phyloP scores from a whole-genome alignment of 805 yeast genomes.

The Pichia ethanolica region DNA sequence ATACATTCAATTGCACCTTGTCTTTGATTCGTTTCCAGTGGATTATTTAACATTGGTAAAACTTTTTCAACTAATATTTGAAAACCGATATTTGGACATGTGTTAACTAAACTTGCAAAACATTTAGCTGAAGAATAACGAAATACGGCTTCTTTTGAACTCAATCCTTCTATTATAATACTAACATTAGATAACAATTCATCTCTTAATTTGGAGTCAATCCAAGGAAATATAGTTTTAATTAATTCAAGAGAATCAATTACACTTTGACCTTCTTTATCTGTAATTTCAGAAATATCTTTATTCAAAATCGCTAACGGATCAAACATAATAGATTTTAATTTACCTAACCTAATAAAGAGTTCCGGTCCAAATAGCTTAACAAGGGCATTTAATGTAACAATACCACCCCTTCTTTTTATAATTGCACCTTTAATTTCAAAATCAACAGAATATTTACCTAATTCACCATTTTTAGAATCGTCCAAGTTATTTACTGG shows the following conservation, averaged over 20 bases:
- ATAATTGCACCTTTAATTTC: constrained; percentile 67
- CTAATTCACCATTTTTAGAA: neutral
- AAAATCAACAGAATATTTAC: constrained; percentile 29
- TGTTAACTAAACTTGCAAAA: constrained; percentile 69
- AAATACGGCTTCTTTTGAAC: constrained; percentile 70
- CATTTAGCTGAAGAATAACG: constrained; percentile 89
- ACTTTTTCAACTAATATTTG: constrained; percentile 71
- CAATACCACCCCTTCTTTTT: constrained; percentile 78
- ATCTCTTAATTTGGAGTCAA: constrained; percentile 41
- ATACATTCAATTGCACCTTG: constrained; percentile 93
- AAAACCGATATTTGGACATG: constrained; percentile 62
- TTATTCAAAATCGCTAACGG: constrained; percentile 38
- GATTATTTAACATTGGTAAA: constrained; percentile 74
- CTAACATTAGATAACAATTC: constrained; percentile 50
- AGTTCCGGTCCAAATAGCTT: constrained; percentile 43
- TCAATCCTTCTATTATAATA: constrained; percentile 44
- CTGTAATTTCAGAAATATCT: constrained; percentile 30
- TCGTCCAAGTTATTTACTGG: neutral
- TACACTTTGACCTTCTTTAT: constrained; percentile 61
- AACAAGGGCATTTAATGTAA: constrained; percentile 57
- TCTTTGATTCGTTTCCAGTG: constrained; percentile 60
- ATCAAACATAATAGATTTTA: constrained; percentile 56
- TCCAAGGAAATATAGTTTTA: constrained; percentile 60
- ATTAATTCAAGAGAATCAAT: constrained; percentile 83
- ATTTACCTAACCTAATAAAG: constrained; percentile 58